phyloP scores from a whole-genome alignment of 257 asterid species.

The Handroanthus guayacan region DNA sequence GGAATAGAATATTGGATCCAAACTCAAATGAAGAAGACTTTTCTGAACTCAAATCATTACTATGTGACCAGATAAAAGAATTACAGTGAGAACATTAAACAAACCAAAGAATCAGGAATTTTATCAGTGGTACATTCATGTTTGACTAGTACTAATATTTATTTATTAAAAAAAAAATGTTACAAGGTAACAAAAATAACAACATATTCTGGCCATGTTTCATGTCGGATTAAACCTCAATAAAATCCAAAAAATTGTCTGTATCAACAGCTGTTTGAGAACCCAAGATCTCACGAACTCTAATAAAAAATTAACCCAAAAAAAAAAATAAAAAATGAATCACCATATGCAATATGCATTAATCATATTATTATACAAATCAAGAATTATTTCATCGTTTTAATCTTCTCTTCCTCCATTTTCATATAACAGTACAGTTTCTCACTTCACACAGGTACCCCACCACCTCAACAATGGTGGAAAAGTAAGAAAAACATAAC shows the following conservation, averaged over 20 bases:
- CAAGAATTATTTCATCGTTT: conserved; percentile 31
- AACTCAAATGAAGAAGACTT: too few species aligned
- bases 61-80: not conserved
- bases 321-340: too few species aligned
- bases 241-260: conserved; percentile 61
- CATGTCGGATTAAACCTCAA: conserved; percentile 61
- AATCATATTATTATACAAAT: not conserved
- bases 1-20: too few species aligned
- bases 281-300: conserved; percentile 79
- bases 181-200: conserved; percentile 21
- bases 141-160: conserved; percentile 47
- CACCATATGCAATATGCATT: too few species aligned
- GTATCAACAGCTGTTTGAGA: conserved; percentile 68
- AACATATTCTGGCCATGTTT: conserved; percentile 80
- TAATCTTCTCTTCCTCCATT: conserved; percentile 39
- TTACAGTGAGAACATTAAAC: conserved; percentile 12
- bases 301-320: not conserved
- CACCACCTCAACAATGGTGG: conserved; percentile 48
- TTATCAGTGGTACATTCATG: conserved; percentile 21
- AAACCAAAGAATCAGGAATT: conserved; percentile 10
- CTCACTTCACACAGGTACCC: conserved; percentile 35
- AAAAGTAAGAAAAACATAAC: conserved; percentile 23
- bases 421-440: conserved; percentile 34
- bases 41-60: too few species aligned
- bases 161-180: too few species aligned